phyloP scores from a whole-genome alignment of 2,329 filamentous ascomycete species.

The Colletotrichum neosansevieriae region DNA sequence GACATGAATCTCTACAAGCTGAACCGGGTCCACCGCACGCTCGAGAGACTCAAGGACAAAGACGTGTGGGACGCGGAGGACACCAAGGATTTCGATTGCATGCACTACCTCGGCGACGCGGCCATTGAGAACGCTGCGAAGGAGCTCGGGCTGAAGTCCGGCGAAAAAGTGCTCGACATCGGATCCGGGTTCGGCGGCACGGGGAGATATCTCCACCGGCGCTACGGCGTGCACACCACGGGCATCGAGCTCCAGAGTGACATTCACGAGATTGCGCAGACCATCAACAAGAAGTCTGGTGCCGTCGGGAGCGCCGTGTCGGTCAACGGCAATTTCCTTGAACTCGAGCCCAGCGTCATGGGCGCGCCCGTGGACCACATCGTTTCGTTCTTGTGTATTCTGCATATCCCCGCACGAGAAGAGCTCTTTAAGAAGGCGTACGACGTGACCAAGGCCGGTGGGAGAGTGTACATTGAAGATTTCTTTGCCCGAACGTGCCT shows the following conservation, averaged over 20 bases:
- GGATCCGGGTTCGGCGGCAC: slow-evolving; percentile 43
- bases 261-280: slow-evolving; percentile 42
- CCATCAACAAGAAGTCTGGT: slow-evolving; percentile 37
- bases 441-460: slow-evolving; percentile 30
- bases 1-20: slow-evolving; percentile 39
- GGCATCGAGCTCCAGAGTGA: slow-evolving; percentile 43
- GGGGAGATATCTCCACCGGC: slow-evolving; percentile 41
- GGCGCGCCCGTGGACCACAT: slow-evolving; percentile 39
- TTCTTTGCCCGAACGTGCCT: slow-evolving; percentile 38
- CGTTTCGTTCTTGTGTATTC: slow-evolving; percentile 43
- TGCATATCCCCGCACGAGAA: slow-evolving; percentile 40
- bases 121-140: slow-evolving; percentile 41
- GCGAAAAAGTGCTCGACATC: slow-evolving; percentile 40
- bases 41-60: slow-evolving; percentile 35
- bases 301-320: slow-evolving; percentile 33
- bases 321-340: slow-evolving; percentile 40
- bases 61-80: slow-evolving; percentile 40
- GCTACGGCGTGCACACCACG: slow-evolving; percentile 35
- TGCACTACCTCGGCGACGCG: slow-evolving; percentile 43
- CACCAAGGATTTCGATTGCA: slow-evolving; percentile 43
- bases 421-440: slow-evolving; percentile 38
- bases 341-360: slow-evolving; percentile 7
- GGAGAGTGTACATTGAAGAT: slow-evolving; percentile 43
- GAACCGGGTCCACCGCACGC: slow-evolving; percentile 27
- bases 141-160: slow-evolving; percentile 35